phyloP scores from a whole-genome alignment of 176 grass and related monocot species.

The Pharus latifolius region DNA sequence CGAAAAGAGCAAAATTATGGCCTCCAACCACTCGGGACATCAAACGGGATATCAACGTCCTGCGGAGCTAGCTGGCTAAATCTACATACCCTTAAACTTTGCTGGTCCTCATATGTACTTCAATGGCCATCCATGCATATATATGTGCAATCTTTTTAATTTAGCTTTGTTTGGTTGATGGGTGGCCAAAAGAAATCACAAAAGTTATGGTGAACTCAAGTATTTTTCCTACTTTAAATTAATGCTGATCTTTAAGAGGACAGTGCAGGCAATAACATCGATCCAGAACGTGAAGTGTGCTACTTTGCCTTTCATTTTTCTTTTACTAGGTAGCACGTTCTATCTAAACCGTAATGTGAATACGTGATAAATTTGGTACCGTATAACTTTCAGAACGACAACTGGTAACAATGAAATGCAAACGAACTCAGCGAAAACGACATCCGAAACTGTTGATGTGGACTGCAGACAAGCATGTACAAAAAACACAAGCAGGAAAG shows the following conservation, averaged over 20 bases:
- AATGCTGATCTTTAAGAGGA: not conserved
- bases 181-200: not conserved
- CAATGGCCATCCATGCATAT: too few species aligned
- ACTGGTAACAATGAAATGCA: conserved; percentile 1
- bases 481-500: not conserved
- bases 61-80: not conserved
- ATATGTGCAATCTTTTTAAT: too few species aligned
- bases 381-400: not conserved
- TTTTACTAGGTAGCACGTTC: not conserved
- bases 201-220: not conserved
- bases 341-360: not conserved
- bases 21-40: not conserved
- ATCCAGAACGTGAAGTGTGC: not conserved
- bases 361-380: not conserved
- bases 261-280: not conserved
- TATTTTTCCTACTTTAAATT: not conserved
- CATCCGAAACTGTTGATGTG: not conserved
- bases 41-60: too few species aligned
- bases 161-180: not conserved
- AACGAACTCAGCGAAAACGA: conserved; percentile 4
- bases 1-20: not conserved
- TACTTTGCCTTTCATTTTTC: not conserved
- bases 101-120: too few species aligned
- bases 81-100: not conserved
- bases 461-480: conserved; percentile 2